Evolutionary conservation across 176 grass and related monocot genomes (phyloP), one percentile per base, ranked within the genome.

Genomic region (Rhipidocladum racemiflorum): DNA sequence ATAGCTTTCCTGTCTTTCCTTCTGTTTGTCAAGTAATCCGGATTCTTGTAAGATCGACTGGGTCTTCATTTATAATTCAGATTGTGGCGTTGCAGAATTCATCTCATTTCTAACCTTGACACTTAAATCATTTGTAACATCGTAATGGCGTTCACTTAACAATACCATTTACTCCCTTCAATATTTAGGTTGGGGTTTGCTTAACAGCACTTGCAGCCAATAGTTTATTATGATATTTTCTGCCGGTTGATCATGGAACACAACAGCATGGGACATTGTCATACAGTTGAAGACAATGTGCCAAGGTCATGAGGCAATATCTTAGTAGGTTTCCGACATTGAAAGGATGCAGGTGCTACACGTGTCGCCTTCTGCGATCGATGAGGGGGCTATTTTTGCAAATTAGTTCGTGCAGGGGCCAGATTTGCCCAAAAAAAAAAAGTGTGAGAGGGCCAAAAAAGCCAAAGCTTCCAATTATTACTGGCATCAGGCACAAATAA

Each of bases 1-100:
- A 45, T 79, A 45, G 7, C 85, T 61, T 99, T 99, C 64, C 84
- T 99, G 51, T 70, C 50, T 53, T 95, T 99, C 81, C 96, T 99
- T 84, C 78, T 99, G 55, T 43, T 83, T 62, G 83, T 93, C 0
- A 95, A 92, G 75, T 91, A 91, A 39, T 39, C 38, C 38, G 7
- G 38, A 39, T 39, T 39, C 38, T 36, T 60, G 5, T 35, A 38
- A 21, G 23, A 70, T 77, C 40, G 20, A 5, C 20, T 46, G 13
- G 27, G 24, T 21, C 17, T 59, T 78, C 17, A 61, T 46, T 48
- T 1, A 62, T 56, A 66, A 67, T 46, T 67, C 27, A 14, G 14
- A 53, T 61, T 4, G 12, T n/a, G 9, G 10, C 60, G 29, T 70
- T 68, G 28, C 13, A 16, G 17, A 36, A 48, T 44, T 35, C 36